Conservation (phyloP, 1,139 yeast species). For the Tardiomyces blankii region DNA sequence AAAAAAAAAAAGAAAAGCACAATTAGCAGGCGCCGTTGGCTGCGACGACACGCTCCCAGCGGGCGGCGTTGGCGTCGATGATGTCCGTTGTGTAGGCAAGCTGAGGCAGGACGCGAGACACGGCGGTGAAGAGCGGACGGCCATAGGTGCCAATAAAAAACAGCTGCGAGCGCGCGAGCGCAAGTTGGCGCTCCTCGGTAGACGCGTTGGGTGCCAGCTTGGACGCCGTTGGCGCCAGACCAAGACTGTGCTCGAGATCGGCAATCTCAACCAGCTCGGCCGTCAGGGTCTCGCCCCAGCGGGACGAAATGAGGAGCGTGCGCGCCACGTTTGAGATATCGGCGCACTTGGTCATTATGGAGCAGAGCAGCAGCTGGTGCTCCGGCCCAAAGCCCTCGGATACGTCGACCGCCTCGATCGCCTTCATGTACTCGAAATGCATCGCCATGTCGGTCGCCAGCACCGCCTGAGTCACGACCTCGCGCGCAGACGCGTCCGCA, state of each 20-base stretch:
- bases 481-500: conserved; percentile 11
- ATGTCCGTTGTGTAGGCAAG: conserved; percentile 29
- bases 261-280: conserved; percentile 69
- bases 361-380: conserved; percentile 35
- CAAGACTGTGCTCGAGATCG: conserved; percentile 34
- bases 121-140: conserved; percentile 55
- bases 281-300: conserved; percentile 75
- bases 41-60: conserved; percentile 25
- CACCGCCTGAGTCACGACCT: conserved; percentile 30
- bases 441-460: conserved; percentile 93
- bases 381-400: conserved; percentile 5
- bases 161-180: conserved; percentile 55
- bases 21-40: no score
- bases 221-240: conserved; percentile 11
- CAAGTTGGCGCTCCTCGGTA: conserved; percentile 2
- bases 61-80: conserved; percentile 34
- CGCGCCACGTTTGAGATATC: conserved; percentile 89
- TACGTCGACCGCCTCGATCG: conserved; percentile 20
- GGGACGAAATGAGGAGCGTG: conserved; percentile 60
- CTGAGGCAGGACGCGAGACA: conserved; percentile 34
- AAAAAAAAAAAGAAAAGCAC: no score
- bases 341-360: conserved; percentile 79
- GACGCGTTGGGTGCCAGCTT: conserved; percentile 17
- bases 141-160: conserved; percentile 82
- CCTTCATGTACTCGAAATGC: conserved; percentile 64